Evolutionary conservation across 2,329 filamentous ascomycete species (phyloP).

Genomic region (Coccinonectria pachysandricola): DNA sequence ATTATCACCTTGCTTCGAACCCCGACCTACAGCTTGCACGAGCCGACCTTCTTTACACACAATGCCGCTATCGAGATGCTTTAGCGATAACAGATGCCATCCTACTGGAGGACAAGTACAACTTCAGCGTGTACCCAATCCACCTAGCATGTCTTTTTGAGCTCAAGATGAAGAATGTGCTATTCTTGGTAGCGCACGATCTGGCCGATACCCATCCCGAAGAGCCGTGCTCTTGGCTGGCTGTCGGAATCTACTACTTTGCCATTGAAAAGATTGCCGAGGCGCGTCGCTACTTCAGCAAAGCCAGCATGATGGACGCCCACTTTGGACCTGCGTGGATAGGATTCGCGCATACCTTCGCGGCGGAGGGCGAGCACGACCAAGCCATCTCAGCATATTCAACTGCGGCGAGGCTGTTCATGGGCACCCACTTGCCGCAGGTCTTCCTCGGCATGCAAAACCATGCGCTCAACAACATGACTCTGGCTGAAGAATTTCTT

Average conservation of each 20-base stretch:
- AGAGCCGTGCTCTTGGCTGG: slow-evolving; percentile 86
- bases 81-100: slow-evolving; percentile 75
- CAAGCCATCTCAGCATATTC: slow-evolving; percentile 97
- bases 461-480: slow-evolving; percentile 89
- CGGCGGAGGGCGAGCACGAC: slow-evolving; percentile 93
- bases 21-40: slow-evolving; percentile 83
- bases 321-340: slow-evolving; percentile 98
- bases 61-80: slow-evolving; percentile 86
- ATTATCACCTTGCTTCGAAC: slow-evolving; percentile 80
- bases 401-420: slow-evolving; percentile 87
- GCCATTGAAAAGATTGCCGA: slow-evolving; percentile 83
- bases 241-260: slow-evolving; percentile 92
- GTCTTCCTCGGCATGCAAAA: slow-evolving; percentile 98
- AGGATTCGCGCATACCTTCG: slow-evolving; percentile 96
- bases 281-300: slow-evolving; percentile 90
- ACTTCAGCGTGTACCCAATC: slow-evolving; percentile 79
- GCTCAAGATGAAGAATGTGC: slow-evolving; percentile 71
- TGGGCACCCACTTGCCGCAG: slow-evolving; percentile 91
- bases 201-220: slow-evolving; percentile 85
- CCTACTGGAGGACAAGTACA: slow-evolving; percentile 74
- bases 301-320: slow-evolving; percentile 93
- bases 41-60: slow-evolving; percentile 85
- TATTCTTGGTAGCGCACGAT: slow-evolving; percentile 88
- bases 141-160: slow-evolving; percentile 89
- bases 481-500: slow-evolving; percentile 85